Percentiles rank a stretch among this genome's conserved stretches.
Conservation (phyloP, 176 grass and related monocot genomes). For the Dactylis glomerata region DNA sequence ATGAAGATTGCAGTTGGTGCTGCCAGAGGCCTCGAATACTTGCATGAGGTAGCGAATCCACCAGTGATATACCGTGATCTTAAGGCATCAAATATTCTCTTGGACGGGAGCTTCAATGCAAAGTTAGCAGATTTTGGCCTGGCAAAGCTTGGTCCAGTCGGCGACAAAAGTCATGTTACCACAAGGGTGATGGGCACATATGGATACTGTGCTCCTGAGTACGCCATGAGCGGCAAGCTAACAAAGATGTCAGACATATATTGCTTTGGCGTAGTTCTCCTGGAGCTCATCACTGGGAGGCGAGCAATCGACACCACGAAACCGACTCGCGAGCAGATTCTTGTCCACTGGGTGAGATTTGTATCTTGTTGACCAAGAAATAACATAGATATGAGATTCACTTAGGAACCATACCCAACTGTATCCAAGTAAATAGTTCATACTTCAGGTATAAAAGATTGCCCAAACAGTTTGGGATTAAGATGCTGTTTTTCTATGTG, state of each 20-base stretch:
- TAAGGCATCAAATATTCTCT: slow-evolving; percentile 86
- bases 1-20: slow-evolving; percentile 79
- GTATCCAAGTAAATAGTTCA: slow-evolving; percentile 5
- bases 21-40: slow-evolving; percentile 72
- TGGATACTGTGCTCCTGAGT: slow-evolving; percentile 88
- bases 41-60: slow-evolving; percentile 81
- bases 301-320: slow-evolving; percentile 74
- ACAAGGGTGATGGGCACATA: slow-evolving; percentile 94
- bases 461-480: slow-evolving; percentile 1
- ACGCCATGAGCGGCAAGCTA: slow-evolving; percentile 72
- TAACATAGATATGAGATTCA: neutral
- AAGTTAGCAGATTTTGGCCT: slow-evolving; percentile 87
- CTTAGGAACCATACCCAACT: neutral
- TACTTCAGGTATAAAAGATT: slow-evolving; percentile 1
- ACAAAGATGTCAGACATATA: slow-evolving; percentile 95
- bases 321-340: slow-evolving; percentile 71
- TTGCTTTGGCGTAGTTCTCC: slow-evolving; percentile 75
- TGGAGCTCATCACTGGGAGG: slow-evolving; percentile 93
- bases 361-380: neutral
- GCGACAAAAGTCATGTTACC: slow-evolving; percentile 73
- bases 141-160: slow-evolving; percentile 70
- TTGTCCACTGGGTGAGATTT: slow-evolving; percentile 77
- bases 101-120: slow-evolving; percentile 52
- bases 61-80: slow-evolving; percentile 88
- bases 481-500: slow-evolving; percentile 10